Percentiles rank a stretch among this genome's conserved stretches.
phyloP scores from a whole-genome alignment of 306 rosid species.

The Trifolium pratense region DNA sequence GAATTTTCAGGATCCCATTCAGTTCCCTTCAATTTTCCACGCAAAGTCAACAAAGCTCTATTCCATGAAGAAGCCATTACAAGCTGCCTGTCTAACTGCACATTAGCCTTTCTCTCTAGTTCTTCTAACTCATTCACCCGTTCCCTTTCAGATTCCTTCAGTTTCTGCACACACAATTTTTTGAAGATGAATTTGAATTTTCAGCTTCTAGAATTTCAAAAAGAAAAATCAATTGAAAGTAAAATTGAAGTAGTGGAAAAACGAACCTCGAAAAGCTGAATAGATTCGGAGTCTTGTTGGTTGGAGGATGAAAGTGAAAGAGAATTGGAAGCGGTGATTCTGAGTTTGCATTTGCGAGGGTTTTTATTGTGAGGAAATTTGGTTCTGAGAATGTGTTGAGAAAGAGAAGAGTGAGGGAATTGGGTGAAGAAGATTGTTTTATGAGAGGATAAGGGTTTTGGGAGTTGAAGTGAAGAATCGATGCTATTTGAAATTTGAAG shows the following conservation, averaged over 20 bases:
- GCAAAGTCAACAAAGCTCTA: conserved; percentile 70
- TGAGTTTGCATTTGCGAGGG: conserved; percentile 43
- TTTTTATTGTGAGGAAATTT: conserved; percentile 23
- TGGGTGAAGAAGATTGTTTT: conserved; percentile 47
- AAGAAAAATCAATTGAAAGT: no score
- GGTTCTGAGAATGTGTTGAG: conserved; percentile 44
- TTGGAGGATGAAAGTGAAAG: conserved; percentile 34
- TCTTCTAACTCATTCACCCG: conserved; percentile 79
- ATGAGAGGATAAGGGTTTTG: conserved; percentile 48
- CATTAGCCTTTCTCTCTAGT: conserved; percentile 72
- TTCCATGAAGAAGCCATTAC: conserved; percentile 94
- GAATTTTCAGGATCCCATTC: conserved; percentile 97
- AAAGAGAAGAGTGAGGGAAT: conserved; percentile 36
- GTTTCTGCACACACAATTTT: conserved; percentile 55
- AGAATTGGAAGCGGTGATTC: conserved; percentile 50
- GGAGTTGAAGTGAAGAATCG: conserved; percentile 49
- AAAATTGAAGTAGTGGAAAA: background rate
- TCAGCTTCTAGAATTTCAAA: conserved; percentile 17
- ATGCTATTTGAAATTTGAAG: conserved; percentile 47
- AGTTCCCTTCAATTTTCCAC: conserved; percentile 86
- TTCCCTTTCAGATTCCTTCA: conserved; percentile 78
- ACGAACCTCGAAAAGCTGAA: conserved; percentile 77
- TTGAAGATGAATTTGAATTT: background rate
- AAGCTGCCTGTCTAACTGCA: conserved; percentile 96
- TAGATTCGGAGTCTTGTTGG: conserved; percentile 67